Evolutionary conservation across 2,329 filamentous ascomycete genomes (phyloP), one percentile per base, ranked within the genome.

Genomic region (Hymenoscyphus repandus): DNA sequence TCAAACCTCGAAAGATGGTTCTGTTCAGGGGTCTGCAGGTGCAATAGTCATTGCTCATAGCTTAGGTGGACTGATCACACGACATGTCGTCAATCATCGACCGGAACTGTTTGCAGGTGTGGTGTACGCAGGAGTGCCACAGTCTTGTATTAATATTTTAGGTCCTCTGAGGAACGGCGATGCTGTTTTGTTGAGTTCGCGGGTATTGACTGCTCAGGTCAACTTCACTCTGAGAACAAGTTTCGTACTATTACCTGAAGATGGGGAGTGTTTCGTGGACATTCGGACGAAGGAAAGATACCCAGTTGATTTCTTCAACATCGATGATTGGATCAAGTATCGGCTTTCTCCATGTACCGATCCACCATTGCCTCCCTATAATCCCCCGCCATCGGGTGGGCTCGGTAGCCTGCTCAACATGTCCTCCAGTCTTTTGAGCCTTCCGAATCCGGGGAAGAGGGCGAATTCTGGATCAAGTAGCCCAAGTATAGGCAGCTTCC

Each of bases 111-210:
- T 96, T 62, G 80, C 86, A 0, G 90, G 90, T 0, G 88, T 96
- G 1, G 67, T 96, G 1, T 97, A 89, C 64, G 90, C 88, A 1
- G 92, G 91, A 7, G 83, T 86, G 1, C 91, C 91, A 0, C 85
- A 92, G 58, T 81, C 86, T 48, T 96, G 90, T 65, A 82, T 96
- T 65, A 96, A 96, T 65, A 93, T 96, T 46, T 77, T 96, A 3
- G 92, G 92, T 0, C 91, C 91, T 1, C 68, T 97, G 11, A 83
- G 91, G 33, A 92, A 95, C 61, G 91, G 91, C n/a, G 91, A 97
- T 64, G 88, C 91, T 15, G 90, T 96, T 0, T 76, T 96, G 1
- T 76, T 96, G 52, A 95, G 91, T 62, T 90, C 90, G 54, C 88
- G 89, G 58, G 86, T 96, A 0, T 76, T 97, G 13, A 96, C 90